Base-by-base conservation (phyloP, 768 basidiomycete species). In the Collybia mongolica region DNA sequence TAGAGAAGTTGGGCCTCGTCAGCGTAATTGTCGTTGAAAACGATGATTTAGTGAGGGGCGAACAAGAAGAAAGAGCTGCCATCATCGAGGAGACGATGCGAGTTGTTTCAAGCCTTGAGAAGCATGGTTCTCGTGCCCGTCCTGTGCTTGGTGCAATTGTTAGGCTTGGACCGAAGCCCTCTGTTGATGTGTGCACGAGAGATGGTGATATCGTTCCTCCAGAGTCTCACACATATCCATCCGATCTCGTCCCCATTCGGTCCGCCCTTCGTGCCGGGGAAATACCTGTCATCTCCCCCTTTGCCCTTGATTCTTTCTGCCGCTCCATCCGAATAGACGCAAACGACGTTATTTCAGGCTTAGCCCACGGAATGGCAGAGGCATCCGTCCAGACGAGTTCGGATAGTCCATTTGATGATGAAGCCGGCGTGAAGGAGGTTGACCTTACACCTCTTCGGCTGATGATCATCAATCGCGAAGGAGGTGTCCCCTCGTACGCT, bases 391-490 rank as follows among this genome's bases (percentile, higher is more conserved):
- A 63, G 23, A 65, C 68, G 51, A 56, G 59, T 32, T 60, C 58
- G 49, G 47, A 45, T 9, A 62, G 60, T 22, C 52, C 51, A 24
- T 63, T 68, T n/a, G 58, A 71, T 14, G 65, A 72, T 38, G 66
- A 72, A 29, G 71, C 75, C 28, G 65, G 67, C 49, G 74, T 76
- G 0, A 73, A 76, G 24, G 81, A 86, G 26, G 71, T 79, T 4
- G 91, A 98, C 69, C 81, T 99, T 50, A 95, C 93, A 3, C 97
- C 97, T 1, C 74, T 98, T 48, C 89, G 97, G 23, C 80, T 99
- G 52, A 95, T 99, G 90, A 88, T 98, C 67, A 98, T 99, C 69
- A 96, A 94, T 66, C 82, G 88, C 17, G 92, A 96, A 68, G 97
- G 97, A 19, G 97, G 97, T 12, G 87, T 98, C 2, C 97, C 97